A percentile compares a stretch with the other conserved stretches of the same genome.
phyloP scores from a whole-genome alignment of 495 filamentous ascomycete genomes.

The Aspergillus sparsus region DNA sequence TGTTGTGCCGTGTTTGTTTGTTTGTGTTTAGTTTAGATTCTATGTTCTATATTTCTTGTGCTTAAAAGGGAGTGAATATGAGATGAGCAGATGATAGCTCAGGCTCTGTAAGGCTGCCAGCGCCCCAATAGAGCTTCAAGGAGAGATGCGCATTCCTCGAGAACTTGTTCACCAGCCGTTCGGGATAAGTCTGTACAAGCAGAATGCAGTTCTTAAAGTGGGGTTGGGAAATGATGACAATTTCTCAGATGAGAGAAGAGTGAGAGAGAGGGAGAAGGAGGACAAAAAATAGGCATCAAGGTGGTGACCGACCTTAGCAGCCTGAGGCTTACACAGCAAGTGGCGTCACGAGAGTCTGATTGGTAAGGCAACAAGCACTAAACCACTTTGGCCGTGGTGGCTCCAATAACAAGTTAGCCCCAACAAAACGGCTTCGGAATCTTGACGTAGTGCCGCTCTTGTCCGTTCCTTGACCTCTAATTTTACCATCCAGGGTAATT shows the following conservation, averaged over 20 bases:
- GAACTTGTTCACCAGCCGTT: neutral
- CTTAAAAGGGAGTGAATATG: neutral
- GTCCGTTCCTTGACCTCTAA: constrained; percentile 1
- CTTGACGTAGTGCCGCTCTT: constrained; percentile 35
- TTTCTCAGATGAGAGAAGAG: constrained; percentile 1
- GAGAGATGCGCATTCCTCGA: constrained; percentile 8
- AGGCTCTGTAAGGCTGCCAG: constrained; percentile 27
- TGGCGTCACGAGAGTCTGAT: neutral
- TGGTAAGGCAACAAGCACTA: neutral
- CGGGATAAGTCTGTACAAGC: constrained; percentile 2
- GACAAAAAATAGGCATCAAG: constrained; percentile 10
- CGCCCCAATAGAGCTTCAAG: constrained; percentile 23
- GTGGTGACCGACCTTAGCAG: constrained; percentile 4
- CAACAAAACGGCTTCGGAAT: constrained; percentile 10
- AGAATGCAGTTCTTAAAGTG: too few relatives aligned
- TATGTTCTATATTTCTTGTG: constrained; percentile 20
- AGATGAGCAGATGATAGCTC: constrained; percentile 9
- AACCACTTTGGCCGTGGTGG: neutral
- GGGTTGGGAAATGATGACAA: constrained; percentile 5
- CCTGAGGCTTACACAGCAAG: constrained; percentile 28
- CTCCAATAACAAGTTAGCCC: neutral
- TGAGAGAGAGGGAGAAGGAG: constrained; percentile 10
- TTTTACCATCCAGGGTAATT: neutral
- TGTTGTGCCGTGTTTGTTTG: constrained; percentile 31
- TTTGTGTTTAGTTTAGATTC: constrained; percentile 11